Evolutionary conservation across 2,329 filamentous ascomycete genomes (phyloP).

Genomic region (Trichoderma semiorbis): DNA sequence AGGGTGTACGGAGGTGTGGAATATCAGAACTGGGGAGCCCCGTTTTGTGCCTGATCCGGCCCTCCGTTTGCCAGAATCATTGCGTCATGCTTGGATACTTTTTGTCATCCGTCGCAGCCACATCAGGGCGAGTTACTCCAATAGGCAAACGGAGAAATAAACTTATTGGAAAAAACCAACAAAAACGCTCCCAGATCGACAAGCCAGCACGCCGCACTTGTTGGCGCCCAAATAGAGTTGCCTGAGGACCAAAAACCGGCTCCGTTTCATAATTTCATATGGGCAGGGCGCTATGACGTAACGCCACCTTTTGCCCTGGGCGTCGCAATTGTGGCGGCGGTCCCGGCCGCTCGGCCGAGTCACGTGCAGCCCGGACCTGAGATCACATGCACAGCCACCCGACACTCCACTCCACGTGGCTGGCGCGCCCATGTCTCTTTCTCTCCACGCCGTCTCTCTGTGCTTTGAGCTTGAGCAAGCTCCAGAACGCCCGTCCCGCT

Average conservation of each 20-base stretch:
- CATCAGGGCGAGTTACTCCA: not conserved
- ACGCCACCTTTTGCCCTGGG: not conserved
- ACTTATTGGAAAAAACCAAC: not conserved
- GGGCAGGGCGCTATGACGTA: slow-evolving; percentile 14
- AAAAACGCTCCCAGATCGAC: not conserved
- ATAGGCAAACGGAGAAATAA: not conserved
- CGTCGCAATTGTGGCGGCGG: slow-evolving; percentile 5
- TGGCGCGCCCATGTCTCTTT: not conserved
- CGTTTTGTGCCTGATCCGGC: not conserved
- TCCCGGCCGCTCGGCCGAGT: slow-evolving; percentile 13
- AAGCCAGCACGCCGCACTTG: not conserved
- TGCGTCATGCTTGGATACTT: not conserved
- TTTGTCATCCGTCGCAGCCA: slow-evolving; percentile 7
- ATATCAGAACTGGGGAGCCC: not conserved
- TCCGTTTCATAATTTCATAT: not conserved
- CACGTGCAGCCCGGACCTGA: not conserved
- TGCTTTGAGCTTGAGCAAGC: not conserved
- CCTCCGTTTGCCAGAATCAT: not conserved
- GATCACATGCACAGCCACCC: slow-evolving; percentile 14
- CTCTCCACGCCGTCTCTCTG: not conserved
- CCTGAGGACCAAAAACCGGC: not conserved
- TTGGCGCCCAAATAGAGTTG: not conserved
- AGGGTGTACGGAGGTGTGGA: not conserved
- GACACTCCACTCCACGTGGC: slow-evolving; percentile 14
- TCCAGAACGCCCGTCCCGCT: slow-evolving; percentile 10